Base-by-base conservation (phyloP, 1,139 yeast species). In the Debaryomyces fabryi region DNA sequence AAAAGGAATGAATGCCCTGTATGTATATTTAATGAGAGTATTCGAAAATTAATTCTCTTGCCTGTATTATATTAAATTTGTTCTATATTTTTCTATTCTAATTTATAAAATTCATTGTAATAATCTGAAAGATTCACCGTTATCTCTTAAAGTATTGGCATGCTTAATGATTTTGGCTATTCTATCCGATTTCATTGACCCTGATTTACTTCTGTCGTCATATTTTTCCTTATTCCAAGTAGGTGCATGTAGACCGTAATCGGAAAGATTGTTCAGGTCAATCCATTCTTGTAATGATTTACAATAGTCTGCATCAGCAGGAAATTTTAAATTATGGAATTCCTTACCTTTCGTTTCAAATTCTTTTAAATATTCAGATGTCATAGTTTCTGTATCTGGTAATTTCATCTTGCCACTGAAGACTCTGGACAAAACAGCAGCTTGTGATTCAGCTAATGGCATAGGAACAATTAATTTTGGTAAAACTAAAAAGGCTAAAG, bases 361-460 rank as follows among this genome's bases (percentile, higher is more conserved):
- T 46, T 69, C 67, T 9, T 51, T 29, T 13, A 50, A 46, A 44
- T 60, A 64, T 42, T 58, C 58, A 6, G 47, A 23, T 3, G 45
- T 21, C 78, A 76, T 77, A 20, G 63, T 69, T 29, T 59, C 58
- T 15, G 53, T 44, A 3, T 64, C 44, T 0, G 82, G 82, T 27
- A 78, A 59, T 8, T 49, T 41, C 9, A 69, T 53, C 45, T 78
- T 63, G 6, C 81, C 81, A 32, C 74, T 66, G 46, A 67, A 64
- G 3, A 67, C 71, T 41, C 81, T 64, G 4, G 81, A 72, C 38
- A 75, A 64, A n/a, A 73, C 59, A 27, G 75, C 71, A 5, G 71
- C 74, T 58, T 78, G 82, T 16, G 74, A 70, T 59, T 78, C 82
- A 4, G 78, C 67, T 30, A 75, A 63, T 24, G 82, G 79, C 65